Evolutionary conservation across 2,329 filamentous ascomycete genomes (phyloP), one percentile per base, ranked within the genome.

Genomic region (Elsinoe batatas): DNA sequence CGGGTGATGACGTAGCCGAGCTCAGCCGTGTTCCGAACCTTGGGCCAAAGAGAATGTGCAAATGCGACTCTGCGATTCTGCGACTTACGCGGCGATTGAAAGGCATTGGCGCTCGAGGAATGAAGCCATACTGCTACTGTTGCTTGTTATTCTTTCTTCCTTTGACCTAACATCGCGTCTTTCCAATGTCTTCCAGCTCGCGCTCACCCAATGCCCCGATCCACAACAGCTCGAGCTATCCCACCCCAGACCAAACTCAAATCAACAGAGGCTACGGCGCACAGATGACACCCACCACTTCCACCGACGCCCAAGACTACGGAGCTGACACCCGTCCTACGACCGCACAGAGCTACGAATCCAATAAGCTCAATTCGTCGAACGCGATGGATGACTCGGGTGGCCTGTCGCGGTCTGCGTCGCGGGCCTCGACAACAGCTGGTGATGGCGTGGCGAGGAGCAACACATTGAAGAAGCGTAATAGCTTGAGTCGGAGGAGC

Each of bases 391-490:
- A 71, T 36, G 67, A 68, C 53, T 58, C 68, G 18, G 60, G 40
- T 49, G 65, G 59, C 37, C 76, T 84, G 71, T 78, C 84, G 68
- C 82, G 83, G 61, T 79, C 84, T 55, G 76, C 76, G 59, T 87
- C 84, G 11, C 75, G 78, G 58, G 76, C 77, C 56, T 80, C 70
- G 57, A 69, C 67, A 65, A 67, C 67, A 67, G 65, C 67, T 68
- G 53, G 58, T 33, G 42, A 44, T 26, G 58, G 42, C 58, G 72
- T 65, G 68, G 79, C 69, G 72, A 78, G 82, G 56, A 77, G 77
- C 59, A 88, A 88, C 58, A 96, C 91, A 0, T 76, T 97, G 63
- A 93, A 88, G 76, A 97, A 97, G 77, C 93, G 89, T 71, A 76
- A 76, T 20, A 95, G 90, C 8, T 68, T 96, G 57, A 84, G 84